These are phyloP conservation scores for Kalmusia sp. DNA, from an alignment of 2,329 filamentous ascomycete species.

Conservation along the genomic window DNA sequence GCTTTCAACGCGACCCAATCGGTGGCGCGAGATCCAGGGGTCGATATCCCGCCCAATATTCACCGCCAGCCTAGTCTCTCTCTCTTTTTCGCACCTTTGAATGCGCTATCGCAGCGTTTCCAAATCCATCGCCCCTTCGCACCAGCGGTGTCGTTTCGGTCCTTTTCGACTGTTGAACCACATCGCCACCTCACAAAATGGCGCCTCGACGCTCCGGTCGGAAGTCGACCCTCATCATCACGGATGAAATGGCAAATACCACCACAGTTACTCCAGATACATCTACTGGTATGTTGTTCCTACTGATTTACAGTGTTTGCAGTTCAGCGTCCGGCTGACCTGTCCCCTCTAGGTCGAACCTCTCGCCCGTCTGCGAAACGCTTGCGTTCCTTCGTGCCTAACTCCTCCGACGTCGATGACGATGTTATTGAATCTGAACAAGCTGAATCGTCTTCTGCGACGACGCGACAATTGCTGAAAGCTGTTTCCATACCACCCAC, in stretches of 20 bases:
- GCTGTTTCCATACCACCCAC: slow-evolving; percentile 40
- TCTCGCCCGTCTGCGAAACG: slow-evolving; percentile 16
- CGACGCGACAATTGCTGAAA: slow-evolving; percentile 36
- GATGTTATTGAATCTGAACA: slow-evolving; percentile 20
- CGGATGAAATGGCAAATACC: slow-evolving; percentile 12
- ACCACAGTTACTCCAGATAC: neutral
- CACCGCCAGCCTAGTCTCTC: slow-evolving; percentile 21
- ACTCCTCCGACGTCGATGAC: slow-evolving; percentile 41
- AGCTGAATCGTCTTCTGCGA: slow-evolving; percentile 9
- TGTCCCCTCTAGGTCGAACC: neutral
- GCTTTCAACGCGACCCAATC: slow-evolving; percentile 30
- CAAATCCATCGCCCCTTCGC: neutral
- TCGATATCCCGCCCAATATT: slow-evolving; percentile 25
- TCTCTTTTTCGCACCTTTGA: slow-evolving; percentile 7
- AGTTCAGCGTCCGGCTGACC: neutral
- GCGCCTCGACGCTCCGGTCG: slow-evolving; percentile 33
- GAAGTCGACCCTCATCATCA: slow-evolving; percentile 22
- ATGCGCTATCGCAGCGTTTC: slow-evolving; percentile 7
- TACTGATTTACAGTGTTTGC: neutral
- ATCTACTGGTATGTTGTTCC: slow-evolving; percentile 4
- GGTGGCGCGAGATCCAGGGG: slow-evolving; percentile 29
- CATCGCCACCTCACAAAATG: slow-evolving; percentile 19
- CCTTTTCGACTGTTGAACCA: neutral
- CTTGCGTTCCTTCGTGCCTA: slow-evolving; percentile 36
- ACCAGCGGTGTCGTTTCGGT: neutral